Evolutionary conservation across 495 filamentous ascomycete species (phyloP).

Genomic region (Parathielavia appendiculata): DNA sequence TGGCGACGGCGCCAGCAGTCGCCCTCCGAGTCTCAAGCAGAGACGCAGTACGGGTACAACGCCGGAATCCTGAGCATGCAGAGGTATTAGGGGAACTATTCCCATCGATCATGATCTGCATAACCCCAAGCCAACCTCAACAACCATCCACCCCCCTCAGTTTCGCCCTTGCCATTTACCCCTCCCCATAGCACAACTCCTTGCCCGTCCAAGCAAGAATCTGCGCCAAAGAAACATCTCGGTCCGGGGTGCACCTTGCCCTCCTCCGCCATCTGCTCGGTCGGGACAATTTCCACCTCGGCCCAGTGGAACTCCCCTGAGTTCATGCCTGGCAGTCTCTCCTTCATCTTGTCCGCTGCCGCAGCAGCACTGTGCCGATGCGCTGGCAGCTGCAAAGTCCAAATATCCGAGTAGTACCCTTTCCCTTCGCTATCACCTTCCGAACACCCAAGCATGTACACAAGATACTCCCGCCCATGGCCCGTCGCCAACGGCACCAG

Average conservation of each 20-base stretch:
- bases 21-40: too few species aligned
- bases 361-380: constrained; percentile 41
- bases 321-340: constrained; percentile 35
- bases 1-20: too few species aligned
- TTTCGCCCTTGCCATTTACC: constrained; percentile 43
- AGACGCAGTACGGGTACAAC: too few species aligned
- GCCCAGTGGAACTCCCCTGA: constrained; percentile 44
- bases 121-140: constrained; percentile 36
- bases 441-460: constrained; percentile 47
- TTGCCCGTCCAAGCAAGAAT: constrained; percentile 37
- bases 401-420: constrained; percentile 41
- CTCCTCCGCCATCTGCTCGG: constrained; percentile 33
- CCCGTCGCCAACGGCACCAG: constrained; percentile 47
- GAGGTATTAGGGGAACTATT: too few species aligned
- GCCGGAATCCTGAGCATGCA: too few species aligned
- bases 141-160: constrained; percentile 51
- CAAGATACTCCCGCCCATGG: constrained; percentile 47
- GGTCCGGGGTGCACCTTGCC: constrained; percentile 53
- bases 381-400: constrained; percentile 49
- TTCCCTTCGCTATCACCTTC: neutral
- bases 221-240: constrained; percentile 43
- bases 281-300: constrained; percentile 43
- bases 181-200: constrained; percentile 51
- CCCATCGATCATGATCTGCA: constrained; percentile 27
- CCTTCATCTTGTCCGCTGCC: constrained; percentile 48